phyloP scores from a whole-genome alignment of 805 yeast genomes.

The Maudiozyma turicensis region DNA sequence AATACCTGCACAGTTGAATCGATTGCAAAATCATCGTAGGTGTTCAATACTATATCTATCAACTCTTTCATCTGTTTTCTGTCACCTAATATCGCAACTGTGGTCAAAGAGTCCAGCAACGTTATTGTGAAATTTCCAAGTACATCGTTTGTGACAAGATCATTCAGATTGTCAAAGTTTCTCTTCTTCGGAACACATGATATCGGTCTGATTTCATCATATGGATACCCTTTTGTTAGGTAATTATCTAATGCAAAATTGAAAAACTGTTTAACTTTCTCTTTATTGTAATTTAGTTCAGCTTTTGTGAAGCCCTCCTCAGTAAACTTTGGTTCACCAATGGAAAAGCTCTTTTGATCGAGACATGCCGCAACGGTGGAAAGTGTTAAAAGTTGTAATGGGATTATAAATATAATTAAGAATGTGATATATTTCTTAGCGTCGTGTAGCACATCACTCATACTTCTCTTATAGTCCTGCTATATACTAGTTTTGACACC shows the following conservation, averaged over 20 bases:
- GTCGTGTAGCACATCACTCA: background rate
- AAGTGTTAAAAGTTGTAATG: too few species aligned
- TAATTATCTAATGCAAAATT: conserved; percentile 70
- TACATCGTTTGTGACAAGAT: conserved; percentile 66
- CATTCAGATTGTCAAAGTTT: conserved; percentile 42
- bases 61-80: conserved; percentile 42
- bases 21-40: conserved; percentile 41
- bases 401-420: background rate
- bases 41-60: conserved; percentile 32
- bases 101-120: conserved; percentile 68
- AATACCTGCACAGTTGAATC: conserved; percentile 78
- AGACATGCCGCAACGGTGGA: background rate
- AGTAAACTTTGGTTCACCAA: background rate
- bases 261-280: conserved; percentile 49
- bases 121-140: conserved; percentile 78
- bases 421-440: background rate
- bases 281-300: conserved; percentile 27
- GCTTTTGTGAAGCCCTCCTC: conserved; percentile 13
- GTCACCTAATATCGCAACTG: conserved; percentile 64
- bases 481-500: background rate
- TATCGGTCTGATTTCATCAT: conserved; percentile 71
- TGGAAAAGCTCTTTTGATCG: background rate
- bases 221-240: conserved; percentile 62
- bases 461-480: background rate
- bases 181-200: conserved; percentile 61